phyloP scores from a whole-genome alignment of 768 basidiomycete genomes.

The Xerocomus potaroensis region DNA sequence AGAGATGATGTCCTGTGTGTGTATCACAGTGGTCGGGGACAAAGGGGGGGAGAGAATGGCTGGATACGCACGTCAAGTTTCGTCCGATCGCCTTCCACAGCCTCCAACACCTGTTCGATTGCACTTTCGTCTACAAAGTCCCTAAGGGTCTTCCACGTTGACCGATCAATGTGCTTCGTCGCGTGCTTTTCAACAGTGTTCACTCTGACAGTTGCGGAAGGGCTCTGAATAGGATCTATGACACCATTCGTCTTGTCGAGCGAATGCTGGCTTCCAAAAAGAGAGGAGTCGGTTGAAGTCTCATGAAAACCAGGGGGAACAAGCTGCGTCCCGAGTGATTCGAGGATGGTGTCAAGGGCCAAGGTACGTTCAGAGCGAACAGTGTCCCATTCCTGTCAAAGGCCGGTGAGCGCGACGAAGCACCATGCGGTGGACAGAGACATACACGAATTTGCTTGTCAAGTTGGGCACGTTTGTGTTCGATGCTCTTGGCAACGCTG shows the following conservation, averaged over 20 bases:
- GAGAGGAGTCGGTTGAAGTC: slow-evolving; percentile 58
- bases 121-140: slow-evolving; percentile 85
- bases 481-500: slow-evolving; percentile 68
- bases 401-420: neutral
- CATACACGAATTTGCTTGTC: slow-evolving; percentile 59
- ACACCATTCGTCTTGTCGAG: slow-evolving; percentile 36
- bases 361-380: slow-evolving; percentile 55
- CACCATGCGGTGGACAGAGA: neutral
- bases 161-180: slow-evolving; percentile 38
- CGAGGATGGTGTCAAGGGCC: slow-evolving; percentile 65
- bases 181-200: slow-evolving; percentile 16
- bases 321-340: slow-evolving; percentile 63
- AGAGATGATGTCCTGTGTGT: slow-evolving; percentile 51
- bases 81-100: slow-evolving; percentile 64
- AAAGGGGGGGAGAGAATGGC: too few species aligned
- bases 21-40: neutral
- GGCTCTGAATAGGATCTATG: slow-evolving; percentile 37
- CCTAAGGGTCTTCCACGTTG: slow-evolving; percentile 74
- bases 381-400: slow-evolving; percentile 64
- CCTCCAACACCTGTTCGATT: slow-evolving; percentile 72
- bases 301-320: slow-evolving; percentile 80
- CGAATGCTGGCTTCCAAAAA: slow-evolving; percentile 76
- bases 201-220: slow-evolving; percentile 29
- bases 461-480: slow-evolving; percentile 61
- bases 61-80: slow-evolving; percentile 56